These are phyloP conservation scores for Ormosia emarginata DNA, from an alignment of 306 rosid genomes.

Conservation along the genomic window DNA sequence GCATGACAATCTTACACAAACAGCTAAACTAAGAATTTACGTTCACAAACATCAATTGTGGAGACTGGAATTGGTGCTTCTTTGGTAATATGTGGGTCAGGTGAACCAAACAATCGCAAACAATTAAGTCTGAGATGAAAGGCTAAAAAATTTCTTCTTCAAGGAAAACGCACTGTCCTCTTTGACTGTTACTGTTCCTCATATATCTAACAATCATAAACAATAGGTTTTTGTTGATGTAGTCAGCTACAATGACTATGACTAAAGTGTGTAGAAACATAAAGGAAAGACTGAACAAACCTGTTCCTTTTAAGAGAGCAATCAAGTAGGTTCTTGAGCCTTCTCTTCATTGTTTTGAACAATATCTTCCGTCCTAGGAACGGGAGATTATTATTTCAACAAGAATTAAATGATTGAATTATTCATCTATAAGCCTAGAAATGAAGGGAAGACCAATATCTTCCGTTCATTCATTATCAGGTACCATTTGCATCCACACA, in stretches of 20 bases:
- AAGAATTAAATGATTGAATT: constrained; percentile 10
- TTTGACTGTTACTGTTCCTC: constrained; percentile 5
- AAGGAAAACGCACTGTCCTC: background rate
- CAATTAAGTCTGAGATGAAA: background rate
- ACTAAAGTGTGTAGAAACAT: background rate
- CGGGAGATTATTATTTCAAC: background rate
- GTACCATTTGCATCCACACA: background rate
- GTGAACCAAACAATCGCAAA: constrained; percentile 3
- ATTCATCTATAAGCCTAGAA: constrained; percentile 9
- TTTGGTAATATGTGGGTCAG: background rate
- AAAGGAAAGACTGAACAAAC: constrained; percentile 30
- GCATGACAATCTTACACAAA: background rate
- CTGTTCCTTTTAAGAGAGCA: constrained; percentile 34
- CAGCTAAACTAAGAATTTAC: background rate
- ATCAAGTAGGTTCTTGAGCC: constrained; percentile 32
- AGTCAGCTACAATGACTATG: background rate
- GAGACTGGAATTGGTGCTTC: background rate
- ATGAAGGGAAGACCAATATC: background rate
- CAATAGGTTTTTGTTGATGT: background rate
- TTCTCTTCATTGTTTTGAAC: constrained; percentile 35
- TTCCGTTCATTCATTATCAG: background rate
- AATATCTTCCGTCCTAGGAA: constrained; percentile 48
- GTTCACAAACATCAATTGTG: background rate
- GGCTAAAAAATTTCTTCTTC: background rate
- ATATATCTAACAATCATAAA: background rate